These are phyloP conservation scores for Hansenula anomala DNA, from an alignment of 1,139 yeast species.

Conservation along the genomic window DNA sequence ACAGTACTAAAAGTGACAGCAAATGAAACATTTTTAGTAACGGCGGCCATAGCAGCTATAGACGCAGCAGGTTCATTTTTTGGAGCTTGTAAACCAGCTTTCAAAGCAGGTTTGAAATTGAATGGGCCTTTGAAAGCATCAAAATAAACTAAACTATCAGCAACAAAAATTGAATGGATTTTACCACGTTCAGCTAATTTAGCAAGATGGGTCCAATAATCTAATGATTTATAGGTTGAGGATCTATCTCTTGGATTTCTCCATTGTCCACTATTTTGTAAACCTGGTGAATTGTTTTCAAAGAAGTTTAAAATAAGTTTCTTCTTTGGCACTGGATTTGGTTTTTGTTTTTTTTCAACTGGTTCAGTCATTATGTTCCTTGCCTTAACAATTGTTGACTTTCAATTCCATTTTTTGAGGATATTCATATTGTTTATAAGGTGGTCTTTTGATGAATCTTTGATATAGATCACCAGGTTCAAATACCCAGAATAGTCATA, in stretches of 20 bases:
- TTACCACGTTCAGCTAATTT: conserved; percentile 35
- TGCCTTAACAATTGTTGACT: no score
- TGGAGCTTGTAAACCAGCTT: conserved; percentile 34
- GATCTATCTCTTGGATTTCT: conserved; percentile 36
- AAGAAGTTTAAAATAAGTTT: background rate
- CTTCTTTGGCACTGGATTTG: background rate
- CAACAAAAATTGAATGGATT: conserved; percentile 36
- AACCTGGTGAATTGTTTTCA: conserved; percentile 1
- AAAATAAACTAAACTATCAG: conserved; percentile 36
- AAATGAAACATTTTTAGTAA: conserved; percentile 32
- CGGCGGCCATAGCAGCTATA: conserved; percentile 36
- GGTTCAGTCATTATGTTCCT: background rate
- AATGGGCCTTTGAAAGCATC: conserved; percentile 33
- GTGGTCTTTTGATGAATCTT: no score
- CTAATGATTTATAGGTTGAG: conserved; percentile 27
- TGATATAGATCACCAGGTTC: no score
- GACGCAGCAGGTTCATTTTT: conserved; percentile 32
- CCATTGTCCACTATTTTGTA: conserved; percentile 24
- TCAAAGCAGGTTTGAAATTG: conserved; percentile 28
- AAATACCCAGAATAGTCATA: no score
- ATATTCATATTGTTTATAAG: no score
- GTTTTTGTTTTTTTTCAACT: background rate
- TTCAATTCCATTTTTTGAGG: no score
- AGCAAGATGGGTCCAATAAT: conserved; percentile 36
- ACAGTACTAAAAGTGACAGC: conserved; percentile 39